phyloP scores from a whole-genome alignment of 2,329 filamentous ascomycete genomes.

The Spiromastix sp. region DNA sequence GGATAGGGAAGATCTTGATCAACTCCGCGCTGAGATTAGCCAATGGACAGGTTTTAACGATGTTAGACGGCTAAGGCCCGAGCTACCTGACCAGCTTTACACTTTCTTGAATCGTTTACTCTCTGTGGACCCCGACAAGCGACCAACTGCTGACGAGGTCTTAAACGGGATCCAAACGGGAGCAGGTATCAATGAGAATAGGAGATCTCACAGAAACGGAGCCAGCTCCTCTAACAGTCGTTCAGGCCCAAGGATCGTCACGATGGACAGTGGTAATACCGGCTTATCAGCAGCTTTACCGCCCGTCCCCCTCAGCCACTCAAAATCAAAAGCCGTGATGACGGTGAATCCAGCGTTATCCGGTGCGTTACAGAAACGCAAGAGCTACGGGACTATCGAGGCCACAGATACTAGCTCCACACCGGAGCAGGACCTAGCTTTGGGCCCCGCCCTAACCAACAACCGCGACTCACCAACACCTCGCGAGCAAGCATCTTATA shows the following conservation, averaged over 20 bases:
- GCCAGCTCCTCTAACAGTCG: conserved; percentile 22
- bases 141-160: conserved; percentile 81
- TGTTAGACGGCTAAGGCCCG: conserved; percentile 61
- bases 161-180: conserved; percentile 60
- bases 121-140: conserved; percentile 61
- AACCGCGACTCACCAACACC: conserved; percentile 19
- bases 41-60: conserved; percentile 81
- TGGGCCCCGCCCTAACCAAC: conserved; percentile 14
- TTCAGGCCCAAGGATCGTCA: conserved; percentile 26
- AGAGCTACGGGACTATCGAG: background rate
- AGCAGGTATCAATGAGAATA: conserved; percentile 30
- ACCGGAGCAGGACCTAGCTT: conserved; percentile 3
- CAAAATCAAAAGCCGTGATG: conserved; percentile 12
- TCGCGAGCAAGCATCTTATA: conserved; percentile 6
- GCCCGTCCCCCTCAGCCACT: conserved; percentile 10
- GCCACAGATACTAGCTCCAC: background rate
- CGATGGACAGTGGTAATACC: conserved; percentile 23
- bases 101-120: conserved; percentile 71
- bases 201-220: conserved; percentile 25
- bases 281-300: conserved; percentile 15
- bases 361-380: background rate
- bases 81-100: conserved; percentile 80
- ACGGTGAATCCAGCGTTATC: conserved; percentile 1
- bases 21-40: conserved; percentile 74
- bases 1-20: conserved; percentile 82